Conservation (phyloP, 805 yeast species). For the Kazachstania taianensis region DNA sequence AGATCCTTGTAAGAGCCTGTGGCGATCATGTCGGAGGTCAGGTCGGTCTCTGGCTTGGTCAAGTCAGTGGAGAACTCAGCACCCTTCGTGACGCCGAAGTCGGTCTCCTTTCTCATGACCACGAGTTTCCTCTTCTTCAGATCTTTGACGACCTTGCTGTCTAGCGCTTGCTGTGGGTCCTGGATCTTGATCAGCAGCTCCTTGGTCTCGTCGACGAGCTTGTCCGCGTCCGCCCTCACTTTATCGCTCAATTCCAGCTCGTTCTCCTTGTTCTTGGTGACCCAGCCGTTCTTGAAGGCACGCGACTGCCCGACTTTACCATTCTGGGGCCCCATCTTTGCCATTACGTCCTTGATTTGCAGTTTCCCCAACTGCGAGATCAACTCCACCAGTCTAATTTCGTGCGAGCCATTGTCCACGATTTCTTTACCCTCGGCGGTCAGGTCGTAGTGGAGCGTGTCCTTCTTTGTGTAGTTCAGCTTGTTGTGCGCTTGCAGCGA, state of each 20-base stretch:
- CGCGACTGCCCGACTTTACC: slow-evolving; percentile 94
- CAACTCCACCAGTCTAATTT: slow-evolving; percentile 70
- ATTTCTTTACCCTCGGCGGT: slow-evolving; percentile 78
- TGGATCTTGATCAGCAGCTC: slow-evolving; percentile 47
- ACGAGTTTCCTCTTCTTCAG: slow-evolving; percentile 91
- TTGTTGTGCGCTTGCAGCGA: slow-evolving; percentile 78
- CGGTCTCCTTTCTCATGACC: slow-evolving; percentile 56
- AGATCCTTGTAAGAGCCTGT: slow-evolving; percentile 74
- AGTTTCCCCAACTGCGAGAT: slow-evolving; percentile 66
- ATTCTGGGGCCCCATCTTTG: slow-evolving; percentile 62
- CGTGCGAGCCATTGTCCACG: slow-evolving; percentile 78
- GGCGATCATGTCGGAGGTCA: slow-evolving; percentile 86
- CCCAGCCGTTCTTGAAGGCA: slow-evolving; percentile 97
- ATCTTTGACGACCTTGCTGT: slow-evolving; percentile 64
- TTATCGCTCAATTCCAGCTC: slow-evolving; percentile 46
- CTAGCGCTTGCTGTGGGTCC: slow-evolving; percentile 19
- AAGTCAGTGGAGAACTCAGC: slow-evolving; percentile 74
- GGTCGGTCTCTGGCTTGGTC: slow-evolving; percentile 78
- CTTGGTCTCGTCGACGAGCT: slow-evolving; percentile 52
- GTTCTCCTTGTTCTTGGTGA: slow-evolving; percentile 74
- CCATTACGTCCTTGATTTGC: slow-evolving; percentile 60
- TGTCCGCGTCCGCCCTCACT: slow-evolving; percentile 32
- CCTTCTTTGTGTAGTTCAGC: slow-evolving; percentile 63
- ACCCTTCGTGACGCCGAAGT: slow-evolving; percentile 72
- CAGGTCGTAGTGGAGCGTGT: slow-evolving; percentile 63